Base-by-base conservation (phyloP, 371 early-diverging fungal species). In the Mucor irregularis region DNA sequence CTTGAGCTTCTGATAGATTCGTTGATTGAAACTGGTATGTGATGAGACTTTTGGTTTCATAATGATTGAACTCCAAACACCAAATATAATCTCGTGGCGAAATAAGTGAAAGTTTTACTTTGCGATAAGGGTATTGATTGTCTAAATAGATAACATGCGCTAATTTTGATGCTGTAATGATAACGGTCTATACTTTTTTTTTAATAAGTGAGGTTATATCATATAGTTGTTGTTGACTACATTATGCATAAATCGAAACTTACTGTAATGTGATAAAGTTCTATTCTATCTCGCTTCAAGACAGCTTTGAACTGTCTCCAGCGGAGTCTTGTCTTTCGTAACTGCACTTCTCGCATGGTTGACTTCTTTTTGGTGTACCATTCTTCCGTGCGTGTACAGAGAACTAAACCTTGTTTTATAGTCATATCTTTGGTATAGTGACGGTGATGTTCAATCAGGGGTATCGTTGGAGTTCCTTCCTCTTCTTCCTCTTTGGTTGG, bases 181-280 rank as follows among this genome's bases (percentile, higher is more conserved):
- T 42, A 25, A 46, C 35, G 31, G 40, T 44, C 61, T 61, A 43
- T 42, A 25, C 42, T 42, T 42, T 42, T 28, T 42, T 42, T 42
- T 28, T 46, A 8, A 35, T 7, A 26, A 33, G 29, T 35, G 31
- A 34, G 21, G 4, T 11, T 43, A 19, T 16, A 24, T n/a, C 13
- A 33, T 5, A 11, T 24, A 7, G 8, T 13, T 25, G 2, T 37
- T 49, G 25, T 19, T 35, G 5, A 37, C 35, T 0, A 35, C n/a
- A 8, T 22, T 34, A 34, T 10, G 38, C 22, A 10, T 31, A 31
- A 21, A 26, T 26, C 2, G 10, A 35, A 39, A 40, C 49, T 49
- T 64, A 64, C 64, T 39, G 64, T 49, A 21, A 58, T 25, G 49
- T 64, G 64, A 37, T 54, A 64, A 26, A 64, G 14, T 35, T 64